Conservation (phyloP, 2,329 filamentous ascomycete species). For the Stagonosporopsis vannaccii region DNA sequence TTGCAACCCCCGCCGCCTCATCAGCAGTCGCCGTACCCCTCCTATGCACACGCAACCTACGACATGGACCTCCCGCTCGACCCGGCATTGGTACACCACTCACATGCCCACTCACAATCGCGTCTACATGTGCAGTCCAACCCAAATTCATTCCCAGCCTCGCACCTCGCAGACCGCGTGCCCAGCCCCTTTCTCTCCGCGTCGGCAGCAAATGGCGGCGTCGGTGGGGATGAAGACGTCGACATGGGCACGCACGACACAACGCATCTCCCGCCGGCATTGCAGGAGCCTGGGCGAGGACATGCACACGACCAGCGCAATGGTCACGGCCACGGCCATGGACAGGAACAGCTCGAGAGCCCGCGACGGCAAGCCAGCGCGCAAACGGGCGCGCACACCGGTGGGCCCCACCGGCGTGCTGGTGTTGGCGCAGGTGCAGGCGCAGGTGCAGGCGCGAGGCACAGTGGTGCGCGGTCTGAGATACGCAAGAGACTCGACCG, state of each 20-base stretch:
- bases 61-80: slow-evolving; percentile 63
- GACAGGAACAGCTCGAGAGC: too few species aligned
- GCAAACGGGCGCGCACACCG: too few species aligned
- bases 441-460: too few species aligned
- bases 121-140: too few species aligned
- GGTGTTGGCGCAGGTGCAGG: too few species aligned
- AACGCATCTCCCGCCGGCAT: too few species aligned
- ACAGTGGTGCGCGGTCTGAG: slow-evolving; percentile 31
- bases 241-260: not conserved
- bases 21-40: slow-evolving; percentile 27
- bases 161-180: slow-evolving; percentile 41
- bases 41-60: slow-evolving; percentile 52
- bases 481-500: slow-evolving; percentile 33
- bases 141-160: not conserved
- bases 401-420: slow-evolving; percentile 17
- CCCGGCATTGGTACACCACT: slow-evolving; percentile 65
- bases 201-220: too few species aligned
- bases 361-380: too few species aligned
- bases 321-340: too few species aligned
- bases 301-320: too few species aligned
- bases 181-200: slow-evolving; percentile 44
- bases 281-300: too few species aligned
- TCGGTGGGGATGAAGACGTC: too few species aligned
- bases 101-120: not conserved
- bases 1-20: slow-evolving; percentile 32